phyloP scores from a whole-genome alignment of 169 alveolate genomes.

The Plasmodium blacklocki region DNA sequence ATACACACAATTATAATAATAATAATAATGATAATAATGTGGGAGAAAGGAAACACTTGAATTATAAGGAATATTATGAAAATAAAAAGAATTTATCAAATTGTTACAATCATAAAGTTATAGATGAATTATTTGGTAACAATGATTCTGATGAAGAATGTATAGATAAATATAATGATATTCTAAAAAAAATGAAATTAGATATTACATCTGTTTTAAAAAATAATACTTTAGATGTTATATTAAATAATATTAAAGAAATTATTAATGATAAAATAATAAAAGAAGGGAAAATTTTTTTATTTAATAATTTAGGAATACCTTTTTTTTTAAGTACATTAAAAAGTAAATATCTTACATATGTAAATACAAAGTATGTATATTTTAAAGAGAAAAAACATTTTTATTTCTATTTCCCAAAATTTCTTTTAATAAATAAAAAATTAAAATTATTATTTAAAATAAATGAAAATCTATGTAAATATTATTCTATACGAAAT shows the following conservation, averaged over 20 bases:
- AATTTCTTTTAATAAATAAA: conserved; percentile 24
- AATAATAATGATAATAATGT: too few relatives aligned
- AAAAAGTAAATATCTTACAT: conserved; percentile 23
- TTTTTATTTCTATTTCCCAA: conserved; percentile 47
- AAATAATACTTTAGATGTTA: neutral
- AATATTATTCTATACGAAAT: conserved; percentile 16
- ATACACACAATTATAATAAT: too few relatives aligned
- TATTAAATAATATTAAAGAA: conserved; percentile 26
- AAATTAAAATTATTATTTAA: conserved; percentile 12
- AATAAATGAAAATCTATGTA: neutral
- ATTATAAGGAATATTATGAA: too few relatives aligned
- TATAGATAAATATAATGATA: neutral
- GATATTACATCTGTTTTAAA: neutral
- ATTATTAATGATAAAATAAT: conserved; percentile 13
- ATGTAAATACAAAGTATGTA: conserved; percentile 18
- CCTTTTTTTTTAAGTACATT: conserved; percentile 47
- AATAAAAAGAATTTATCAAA: too few relatives aligned
- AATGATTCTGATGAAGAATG: too few relatives aligned
- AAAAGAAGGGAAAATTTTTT: conserved; percentile 29
- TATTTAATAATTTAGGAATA: conserved; percentile 41
- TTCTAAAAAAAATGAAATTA: neutral
- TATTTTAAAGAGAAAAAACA: conserved; percentile 38
- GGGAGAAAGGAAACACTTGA: too few relatives aligned
- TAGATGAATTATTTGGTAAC: too few relatives aligned
- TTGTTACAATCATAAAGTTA: too few relatives aligned